A percentile compares a stretch with the other conserved stretches of the same genome.
Evolutionary conservation across 1,284 basidiomycete genomes (phyloP).

Genomic region (Marasmius sp.): DNA sequence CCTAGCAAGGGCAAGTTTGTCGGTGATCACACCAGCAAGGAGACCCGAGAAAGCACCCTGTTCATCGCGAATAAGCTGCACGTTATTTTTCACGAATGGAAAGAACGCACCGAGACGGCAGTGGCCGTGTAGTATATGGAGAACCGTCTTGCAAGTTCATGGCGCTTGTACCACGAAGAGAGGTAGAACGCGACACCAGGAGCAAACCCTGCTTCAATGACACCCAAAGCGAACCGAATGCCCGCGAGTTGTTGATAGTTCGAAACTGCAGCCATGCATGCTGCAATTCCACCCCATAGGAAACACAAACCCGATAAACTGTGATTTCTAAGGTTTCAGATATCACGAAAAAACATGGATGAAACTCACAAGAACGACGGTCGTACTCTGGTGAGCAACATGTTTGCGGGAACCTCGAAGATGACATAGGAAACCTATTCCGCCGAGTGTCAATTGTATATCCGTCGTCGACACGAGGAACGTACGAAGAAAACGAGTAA

Average conservation of each 20-base stretch:
- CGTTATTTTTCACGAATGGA: conserved; percentile 22
- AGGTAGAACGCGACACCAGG: conserved; percentile 41
- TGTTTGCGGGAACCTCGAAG: conserved; percentile 21
- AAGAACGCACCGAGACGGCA: conserved; percentile 50
- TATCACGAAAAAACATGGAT: not conserved
- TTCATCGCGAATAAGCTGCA: conserved; percentile 39
- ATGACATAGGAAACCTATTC: conserved; percentile 17
- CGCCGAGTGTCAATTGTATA: not conserved
- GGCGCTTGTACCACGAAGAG: conserved; percentile 41
- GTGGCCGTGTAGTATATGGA: conserved; percentile 30
- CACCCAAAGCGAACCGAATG: conserved; percentile 14
- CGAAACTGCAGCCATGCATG: conserved; percentile 18
- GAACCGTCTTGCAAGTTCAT: conserved; percentile 41
- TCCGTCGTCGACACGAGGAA: not conserved
- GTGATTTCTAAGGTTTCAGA: not conserved
- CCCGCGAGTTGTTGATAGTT: conserved; percentile 18
- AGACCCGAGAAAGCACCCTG: conserved; percentile 33
- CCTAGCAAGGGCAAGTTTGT: conserved; percentile 37
- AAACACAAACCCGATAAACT: conserved; percentile 19
- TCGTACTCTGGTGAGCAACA: conserved; percentile 16
- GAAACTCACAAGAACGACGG: conserved; percentile 17
- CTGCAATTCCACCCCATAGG: conserved; percentile 20
- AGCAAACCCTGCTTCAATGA: conserved; percentile 37
- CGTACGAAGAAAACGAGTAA: conserved; percentile 26
- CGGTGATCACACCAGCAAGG: conserved; percentile 35